These are phyloP conservation scores for Oryza coarctata DNA, from an alignment of 176 grass and related monocot species.

Conservation along the genomic window DNA sequence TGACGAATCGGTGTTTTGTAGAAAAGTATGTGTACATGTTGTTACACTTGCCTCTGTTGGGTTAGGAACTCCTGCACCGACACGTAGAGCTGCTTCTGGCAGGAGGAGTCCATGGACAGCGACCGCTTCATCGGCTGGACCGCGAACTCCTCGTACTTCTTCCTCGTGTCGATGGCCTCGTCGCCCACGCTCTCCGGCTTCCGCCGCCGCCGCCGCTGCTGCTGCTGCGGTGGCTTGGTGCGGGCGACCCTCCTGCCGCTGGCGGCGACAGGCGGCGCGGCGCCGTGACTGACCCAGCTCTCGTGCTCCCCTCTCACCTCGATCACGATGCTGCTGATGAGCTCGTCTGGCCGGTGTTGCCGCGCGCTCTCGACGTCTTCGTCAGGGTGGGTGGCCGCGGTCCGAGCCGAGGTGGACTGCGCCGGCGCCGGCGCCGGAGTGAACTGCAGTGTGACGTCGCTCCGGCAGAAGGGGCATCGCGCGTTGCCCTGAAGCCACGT, in stretches of 20 bases:
- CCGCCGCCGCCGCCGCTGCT: not conserved
- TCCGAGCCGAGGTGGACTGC: not conserved
- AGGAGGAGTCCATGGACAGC: slow-evolving; percentile 73
- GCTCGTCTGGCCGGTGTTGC: not conserved
- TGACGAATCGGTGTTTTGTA: not conserved
- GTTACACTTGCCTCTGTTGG: slow-evolving; percentile 19
- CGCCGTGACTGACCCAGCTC: slow-evolving; percentile 3
- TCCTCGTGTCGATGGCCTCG: slow-evolving; percentile 69
- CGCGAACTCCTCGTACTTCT: slow-evolving; percentile 47
- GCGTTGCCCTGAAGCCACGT: slow-evolving; percentile 85
- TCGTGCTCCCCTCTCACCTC: slow-evolving; percentile 53
- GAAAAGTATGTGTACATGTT: not conserved
- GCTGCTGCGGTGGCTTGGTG: not conserved
- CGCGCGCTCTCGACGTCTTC: not conserved
- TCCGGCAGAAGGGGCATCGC: slow-evolving; percentile 80
- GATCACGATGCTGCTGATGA: slow-evolving; percentile 43
- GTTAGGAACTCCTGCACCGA: slow-evolving; percentile 57
- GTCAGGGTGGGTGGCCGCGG: not conserved
- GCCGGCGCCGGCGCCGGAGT: not conserved
- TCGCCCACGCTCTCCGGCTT: slow-evolving; percentile 63
- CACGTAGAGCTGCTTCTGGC: slow-evolving; percentile 59
- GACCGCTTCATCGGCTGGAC: slow-evolving; percentile 74
- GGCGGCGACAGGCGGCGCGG: not conserved
- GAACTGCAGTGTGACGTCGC: slow-evolving; percentile 44
- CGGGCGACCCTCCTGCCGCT: not conserved